Base-by-base conservation (phyloP, 345 rosid species). In the Eucalyptus caleyi region DNA sequence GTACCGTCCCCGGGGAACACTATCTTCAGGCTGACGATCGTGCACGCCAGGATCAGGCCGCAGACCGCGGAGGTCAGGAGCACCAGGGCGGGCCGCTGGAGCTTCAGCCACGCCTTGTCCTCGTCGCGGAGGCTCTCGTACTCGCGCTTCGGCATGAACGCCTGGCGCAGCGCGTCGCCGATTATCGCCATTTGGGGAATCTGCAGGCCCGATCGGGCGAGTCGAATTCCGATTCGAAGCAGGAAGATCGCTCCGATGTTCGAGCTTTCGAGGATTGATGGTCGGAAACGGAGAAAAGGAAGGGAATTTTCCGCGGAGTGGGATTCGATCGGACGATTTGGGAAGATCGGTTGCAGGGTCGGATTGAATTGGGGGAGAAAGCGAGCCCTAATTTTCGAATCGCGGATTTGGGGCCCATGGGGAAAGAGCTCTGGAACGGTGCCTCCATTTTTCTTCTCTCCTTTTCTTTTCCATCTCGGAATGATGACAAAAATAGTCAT, bases 71-170 rank as follows among this genome's bases (percentile, higher is more conserved):
- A 88, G 83, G 93, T 83, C 11, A 86, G 59, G 21, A 90, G 86
- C 23, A 91, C 24, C 87, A 96, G 42, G 10, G 89, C 50, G 50
- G 97, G 98, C 50, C 95, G 92, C 91, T 94, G 98, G 49, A 97
- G 94, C 94, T 94, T 97, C 81, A 88, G 42, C 97, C 96, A 95
- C 42, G 97, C 98, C 91, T 91, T 96, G 62, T 96, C 98, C 88
- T 97, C 98, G 59, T 96, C 97, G 24, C 97, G 92, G 23, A 96
- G 95, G 91, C 95, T 93, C 91, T 97, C 96, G 93, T 97, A 97
- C 93, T 96, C 98, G 88, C 90, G 98, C 92, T 96, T 96, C 50
- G 95, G 98, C 99, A 94, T 97, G 91, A 97, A 97, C 24, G 97
- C 99, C 90, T 96, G 97, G 89, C 99, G 96, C 89, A 96, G 91